Evolutionary conservation across 495 filamentous ascomycete genomes (phyloP), one percentile per base, ranked within the genome.

Genomic region (Penicillium cosmopolitanum): DNA sequence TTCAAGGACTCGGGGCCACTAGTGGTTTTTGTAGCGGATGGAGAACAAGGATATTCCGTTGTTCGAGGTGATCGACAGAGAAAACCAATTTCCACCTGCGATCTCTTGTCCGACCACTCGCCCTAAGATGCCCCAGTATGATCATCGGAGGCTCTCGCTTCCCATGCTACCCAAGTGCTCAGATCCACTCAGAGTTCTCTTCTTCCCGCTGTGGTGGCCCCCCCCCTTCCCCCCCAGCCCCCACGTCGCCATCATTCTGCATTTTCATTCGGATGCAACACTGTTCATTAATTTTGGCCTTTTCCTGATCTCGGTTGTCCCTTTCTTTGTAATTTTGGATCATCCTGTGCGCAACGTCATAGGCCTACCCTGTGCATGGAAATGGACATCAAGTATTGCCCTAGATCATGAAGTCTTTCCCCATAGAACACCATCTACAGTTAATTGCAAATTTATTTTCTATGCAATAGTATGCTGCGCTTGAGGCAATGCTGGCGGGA

Each of bases 1-100:
- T 25, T 31, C 2, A 38, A 58, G 12, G 16, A 4, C 56, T 25
- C 12, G 40, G 35, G 34, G 19, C 56, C 46, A 58, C 42, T 46
- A n/a, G 42, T 31, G 8, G 4, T 6, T 31, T 31, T 3, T 13
- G n/a, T 15, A 21, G 42, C 42, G 42, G 23, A 28, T 54, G 13
- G 15, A 13, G 12, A n/a, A 38, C 12, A n/a, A 13, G 10, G 5
- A 12, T 38, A 38, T 38, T n/a, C 36, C 11, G 4, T 38, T 12
- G 11, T n/a, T 38, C 36, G 15, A 38, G 36, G 10, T 38, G 36
- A 38, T 38, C 36, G 28, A 9, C 28, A 9, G 28, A 31, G 0
- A 8, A 38, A 13, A 38, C 36, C 11, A 38, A 2, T 38, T 31
- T 31, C 8, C 28, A 7, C 28, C 28, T 31, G 28, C 28, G 8